These are phyloP conservation scores for Sugiyamaella marilandica DNA, from an alignment of 805 yeast genomes.

Conservation along the genomic window DNA sequence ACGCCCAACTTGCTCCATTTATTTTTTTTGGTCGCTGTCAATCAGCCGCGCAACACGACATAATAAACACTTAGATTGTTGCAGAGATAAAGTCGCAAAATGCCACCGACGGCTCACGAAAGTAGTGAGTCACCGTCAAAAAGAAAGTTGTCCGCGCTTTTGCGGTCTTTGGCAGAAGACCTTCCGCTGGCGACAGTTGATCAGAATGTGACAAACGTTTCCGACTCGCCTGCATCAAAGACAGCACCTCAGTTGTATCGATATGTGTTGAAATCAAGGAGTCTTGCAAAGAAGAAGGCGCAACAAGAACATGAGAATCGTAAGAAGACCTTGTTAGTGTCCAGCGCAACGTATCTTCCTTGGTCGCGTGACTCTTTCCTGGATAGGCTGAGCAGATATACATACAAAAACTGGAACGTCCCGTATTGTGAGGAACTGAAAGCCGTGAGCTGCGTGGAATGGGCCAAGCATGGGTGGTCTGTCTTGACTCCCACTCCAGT, in stretches of 20 bases:
- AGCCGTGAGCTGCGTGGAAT: conserved; percentile 7
- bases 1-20: no score
- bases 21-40: no score
- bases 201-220: background rate
- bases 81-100: no score
- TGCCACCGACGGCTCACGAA: background rate
- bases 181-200: background rate
- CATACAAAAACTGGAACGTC: conserved; percentile 10
- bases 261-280: conserved; percentile 1
- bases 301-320: background rate
- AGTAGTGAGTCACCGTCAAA: background rate
- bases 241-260: background rate
- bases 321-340: background rate
- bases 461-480: conserved; percentile 16
- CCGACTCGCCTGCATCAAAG: background rate
- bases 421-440: background rate
- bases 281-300: background rate
- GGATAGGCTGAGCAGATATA: conserved; percentile 7
- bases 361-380: conserved; percentile 16
- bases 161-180: background rate
- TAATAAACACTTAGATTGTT: no score
- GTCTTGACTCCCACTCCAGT: background rate
- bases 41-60: no score
- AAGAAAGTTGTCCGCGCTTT: background rate
- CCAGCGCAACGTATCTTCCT: conserved; percentile 5